Base-by-base conservation (phyloP, 129 eudicot genomes). In the Kitagawia praeruptora region DNA sequence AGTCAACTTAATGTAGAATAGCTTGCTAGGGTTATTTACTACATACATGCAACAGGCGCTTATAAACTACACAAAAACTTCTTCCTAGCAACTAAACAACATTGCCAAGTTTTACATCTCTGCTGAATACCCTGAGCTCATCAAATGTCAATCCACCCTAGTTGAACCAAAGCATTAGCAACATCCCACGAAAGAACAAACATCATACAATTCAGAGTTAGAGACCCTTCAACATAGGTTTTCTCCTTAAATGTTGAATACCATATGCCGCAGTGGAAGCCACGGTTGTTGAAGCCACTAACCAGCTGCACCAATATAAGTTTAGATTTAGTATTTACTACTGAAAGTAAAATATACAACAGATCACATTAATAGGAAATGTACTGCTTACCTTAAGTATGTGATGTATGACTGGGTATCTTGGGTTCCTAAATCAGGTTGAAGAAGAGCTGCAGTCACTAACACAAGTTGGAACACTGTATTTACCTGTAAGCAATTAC, bases 221-320 rank as follows among this genome's bases (percentile, higher is more conserved):
- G 21, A 42, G 37, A n/a, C n/a, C 51, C 67, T 48, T 63, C n/a
- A 78, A 83, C 51, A 82, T 40, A 2, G 89, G 76, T 77, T 77
- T 76, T 64, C 76, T 88, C 83, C 87, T 85, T 70, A 88, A 75
- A 81, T 96, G 85, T 78, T 85, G 96, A 28, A 53, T 84, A 73
- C 92, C 98, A 82, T 96, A 96, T 74, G 96, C 99, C 6, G 86
- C 98, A 75, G 97, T 96, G 38, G 97, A 96, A 49, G 81, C 91
- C 49, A 87, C 75, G 23, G 99, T 96, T 31, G 99, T 96, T 23
- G 89, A 81, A 76, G 93, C 99, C 82, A 96, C 99, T 48, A 92
- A 79, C 96, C 98, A 96, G 63, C 99, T 96, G 89, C 82, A 81
- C 28, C 64, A 48, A 76, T 72, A 6, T 48, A 18, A 77, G 76